phyloP scores from a whole-genome alignment of 352 stramenopile species.

The Lagenidium giganteum region DNA sequence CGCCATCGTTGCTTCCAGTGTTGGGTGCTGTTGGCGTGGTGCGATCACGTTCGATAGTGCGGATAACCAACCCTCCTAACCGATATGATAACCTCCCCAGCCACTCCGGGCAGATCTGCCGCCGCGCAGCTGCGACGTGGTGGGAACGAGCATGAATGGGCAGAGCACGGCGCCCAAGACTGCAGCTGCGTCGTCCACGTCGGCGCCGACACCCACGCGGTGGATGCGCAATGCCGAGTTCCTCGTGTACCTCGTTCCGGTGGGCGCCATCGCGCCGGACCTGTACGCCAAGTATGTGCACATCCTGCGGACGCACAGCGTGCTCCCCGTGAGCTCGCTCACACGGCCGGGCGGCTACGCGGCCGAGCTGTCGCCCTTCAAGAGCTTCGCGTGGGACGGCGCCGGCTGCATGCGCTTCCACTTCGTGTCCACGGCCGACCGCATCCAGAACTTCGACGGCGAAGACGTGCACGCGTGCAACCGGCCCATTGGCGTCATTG shows the following conservation, averaged over 20 bases:
- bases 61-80: not conserved
- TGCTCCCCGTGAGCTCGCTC: constrained; percentile 45
- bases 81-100: not conserved
- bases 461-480: constrained; percentile 56
- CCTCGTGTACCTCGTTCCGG: constrained; percentile 61
- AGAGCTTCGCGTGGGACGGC: constrained; percentile 45
- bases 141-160: constrained; percentile 14
- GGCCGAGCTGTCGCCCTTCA: constrained; percentile 63
- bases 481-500: constrained; percentile 49
- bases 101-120: not conserved
- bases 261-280: constrained; percentile 38
- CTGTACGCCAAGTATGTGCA: constrained; percentile 35
- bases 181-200: no score
- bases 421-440: constrained; percentile 45
- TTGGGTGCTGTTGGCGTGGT: no score
- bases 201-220: constrained; percentile 12
- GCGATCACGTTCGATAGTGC: not conserved
- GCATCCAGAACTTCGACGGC: constrained; percentile 32
- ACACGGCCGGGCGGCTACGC: constrained; percentile 57
- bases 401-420: constrained; percentile 35
- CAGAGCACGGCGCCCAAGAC: constrained; percentile 11
- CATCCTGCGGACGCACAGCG: constrained; percentile 34
- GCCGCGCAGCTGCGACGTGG: no score
- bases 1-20: not conserved
- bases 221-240: constrained; percentile 54